Evolutionary conservation across 176 grass and related monocot genomes (phyloP).

Genomic region (Triticum dicoccoides): DNA sequence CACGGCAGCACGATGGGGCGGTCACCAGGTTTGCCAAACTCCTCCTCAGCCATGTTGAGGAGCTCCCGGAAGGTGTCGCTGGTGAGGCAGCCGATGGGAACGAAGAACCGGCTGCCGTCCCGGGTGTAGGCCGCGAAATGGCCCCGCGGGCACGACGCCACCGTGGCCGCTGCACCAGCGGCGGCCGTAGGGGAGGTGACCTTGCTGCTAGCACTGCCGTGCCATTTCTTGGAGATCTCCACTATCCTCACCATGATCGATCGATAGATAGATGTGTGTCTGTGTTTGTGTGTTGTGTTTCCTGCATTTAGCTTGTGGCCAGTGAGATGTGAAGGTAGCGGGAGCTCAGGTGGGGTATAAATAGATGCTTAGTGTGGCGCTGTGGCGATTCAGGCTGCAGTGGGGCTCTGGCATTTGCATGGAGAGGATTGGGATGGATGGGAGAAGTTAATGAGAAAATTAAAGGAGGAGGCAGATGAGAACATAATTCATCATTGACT

Average conservation of each 20-base stretch:
- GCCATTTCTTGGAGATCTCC: constrained; percentile 57
- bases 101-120: constrained; percentile 57
- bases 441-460: background rate
- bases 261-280: background rate
- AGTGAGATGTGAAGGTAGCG: background rate
- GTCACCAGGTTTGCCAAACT: constrained; percentile 56
- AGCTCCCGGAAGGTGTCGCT: constrained; percentile 62
- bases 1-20: constrained; percentile 72
- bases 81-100: constrained; percentile 60
- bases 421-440: constrained; percentile 17
- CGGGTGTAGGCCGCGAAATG: constrained; percentile 66
- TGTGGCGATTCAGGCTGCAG: background rate
- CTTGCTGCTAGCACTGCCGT: constrained; percentile 15
- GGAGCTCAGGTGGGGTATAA: constrained; percentile 27
- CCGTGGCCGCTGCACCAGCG: background rate
- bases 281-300: background rate
- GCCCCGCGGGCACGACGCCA: constrained; percentile 44
- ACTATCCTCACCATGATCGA: constrained; percentile 53
- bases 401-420: constrained; percentile 11
- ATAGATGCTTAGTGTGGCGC: constrained; percentile 25
- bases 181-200: constrained; percentile 32
- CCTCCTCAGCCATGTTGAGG: constrained; percentile 65
- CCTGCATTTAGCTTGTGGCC: constrained; percentile 3
- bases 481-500: constrained; percentile 3
- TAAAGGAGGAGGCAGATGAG: background rate